Evolutionary conservation across 2,329 filamentous ascomycete genomes (phyloP), one percentile per base, ranked within the genome.

Genomic region (Ceratocystis huliohia): DNA sequence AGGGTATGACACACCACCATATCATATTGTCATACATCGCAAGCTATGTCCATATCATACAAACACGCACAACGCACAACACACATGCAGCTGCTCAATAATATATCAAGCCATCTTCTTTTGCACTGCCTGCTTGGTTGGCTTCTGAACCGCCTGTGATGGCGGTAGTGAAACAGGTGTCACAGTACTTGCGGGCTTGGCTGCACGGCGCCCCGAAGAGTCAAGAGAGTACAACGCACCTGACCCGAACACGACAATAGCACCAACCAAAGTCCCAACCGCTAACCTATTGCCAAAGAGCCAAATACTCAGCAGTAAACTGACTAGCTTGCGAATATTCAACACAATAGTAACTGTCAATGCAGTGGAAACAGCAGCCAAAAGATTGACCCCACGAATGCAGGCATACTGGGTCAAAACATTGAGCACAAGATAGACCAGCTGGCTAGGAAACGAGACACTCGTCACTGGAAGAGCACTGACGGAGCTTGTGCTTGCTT

Each of bases 341-440:
- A 99, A 80, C 61, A 97, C 91, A 71, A 99, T 96, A 1, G 93
- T 96, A 28, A 99, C 94, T 0, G 94, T 97, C 66, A 99, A 81
- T 0, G 94, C 95, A 2, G 92, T 93, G 2, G 90, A 90, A 65
- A 87, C 88, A 0, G 93, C 89, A 1, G 90, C 92, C 3, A 99
- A 81, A n/a, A 96, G 82, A 71, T 97, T 97, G 67, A 99, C 94
- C 1, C 94, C 94, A 2, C 92, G 88, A 69, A 99, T 97, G 75
- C 94, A 99, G 28, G 91, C 84, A 72, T 96, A 91, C 75, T 99
- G 94, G 2, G 94, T 97, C 62, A 95, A 74, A 0, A 95, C 90
- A 72, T 95, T 95, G 69, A 88, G 80, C 1, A 80, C 77, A 17
- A 95, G 80, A 72, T 85, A 91, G 44, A 85, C 80, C 20, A 94